phyloP scores from a whole-genome alignment of 1,284 basidiomycete genomes.

The Mycosarcoma maydis region DNA sequence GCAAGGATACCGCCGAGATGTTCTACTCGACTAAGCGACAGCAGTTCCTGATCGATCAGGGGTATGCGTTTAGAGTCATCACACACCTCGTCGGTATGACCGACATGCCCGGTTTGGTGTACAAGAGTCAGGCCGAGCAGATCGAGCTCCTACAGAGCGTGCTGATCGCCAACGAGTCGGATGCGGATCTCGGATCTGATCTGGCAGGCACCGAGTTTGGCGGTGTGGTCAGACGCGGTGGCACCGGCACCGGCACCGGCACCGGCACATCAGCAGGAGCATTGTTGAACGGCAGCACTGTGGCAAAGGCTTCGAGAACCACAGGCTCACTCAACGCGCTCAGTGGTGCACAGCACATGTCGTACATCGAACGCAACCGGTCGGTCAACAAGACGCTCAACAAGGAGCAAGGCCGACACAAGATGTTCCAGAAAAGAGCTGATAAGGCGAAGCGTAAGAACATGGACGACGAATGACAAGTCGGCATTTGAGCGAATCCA shows the following conservation, averaged over 20 bases:
- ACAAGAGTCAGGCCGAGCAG: conserved; percentile 88
- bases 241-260: conserved; percentile 8
- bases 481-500: too few relatives aligned
- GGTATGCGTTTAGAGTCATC: conserved; percentile 99
- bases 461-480: conserved; percentile 13
- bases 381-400: conserved; percentile 64
- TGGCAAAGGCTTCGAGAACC: conserved; percentile 55
- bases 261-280: conserved; percentile 13
- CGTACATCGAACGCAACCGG: conserved; percentile 66
- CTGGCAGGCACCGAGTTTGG: conserved; percentile 71
- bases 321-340: conserved; percentile 66
- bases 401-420: conserved; percentile 58
- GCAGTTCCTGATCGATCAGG: conserved; percentile 97
- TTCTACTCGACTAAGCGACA: conserved; percentile 99
- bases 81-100: conserved; percentile 94
- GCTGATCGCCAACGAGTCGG: conserved; percentile 87
- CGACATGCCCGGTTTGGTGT: conserved; percentile 86
- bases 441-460: conserved; percentile 47
- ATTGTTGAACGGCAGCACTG: conserved; percentile 5
- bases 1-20: conserved; percentile 99
- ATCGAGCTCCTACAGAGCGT: conserved; percentile 92
- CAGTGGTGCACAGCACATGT: conserved; percentile 67
- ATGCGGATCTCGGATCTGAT: conserved; percentile 87
- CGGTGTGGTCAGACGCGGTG: conserved; percentile 12
- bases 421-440: conserved; percentile 59